Base-by-base conservation (phyloP, 257 asterid genomes). In the Fraxinus excelsior region DNA sequence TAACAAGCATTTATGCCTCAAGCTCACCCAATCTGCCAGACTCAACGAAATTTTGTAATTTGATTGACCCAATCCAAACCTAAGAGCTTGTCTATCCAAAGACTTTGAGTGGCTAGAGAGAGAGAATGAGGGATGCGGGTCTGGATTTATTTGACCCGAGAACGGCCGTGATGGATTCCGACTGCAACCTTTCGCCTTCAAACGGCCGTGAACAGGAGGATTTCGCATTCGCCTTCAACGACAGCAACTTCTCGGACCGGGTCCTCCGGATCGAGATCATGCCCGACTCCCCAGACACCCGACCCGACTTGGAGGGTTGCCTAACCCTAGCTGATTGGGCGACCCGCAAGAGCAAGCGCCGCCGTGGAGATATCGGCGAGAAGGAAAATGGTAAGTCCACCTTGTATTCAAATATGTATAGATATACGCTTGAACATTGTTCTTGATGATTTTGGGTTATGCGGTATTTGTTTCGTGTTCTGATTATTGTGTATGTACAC, bases 141-240 rank as follows among this genome's bases (percentile, higher is more conserved):
- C 76, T 88, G 89, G 97, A 89, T 85, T 90, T 91, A 58, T 92
- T 92, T 72, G 96, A 92, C 91, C 97, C 96, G 74, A 82, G 84
- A 32, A 79, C 92, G 51, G 85, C 88, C 25, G 86, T 84, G 9
- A 90, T 90, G 94, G 96, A 91, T 78, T 86, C 95, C 67, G 90
- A 70, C 49, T 74, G 75, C 86, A 67, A 7, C 74, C 79, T 84
- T 2, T 84, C 92, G 40, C 88, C 87, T 28, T 31, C 77, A 78
- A 62, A 77, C 77, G 80, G 74, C 67, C 81, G 82, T 7, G 88
- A 86, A 72, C 90, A 87, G 5, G 92, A 92, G 5, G 92, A 92
- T 82, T 94, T 94, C 82, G 97, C 84, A 16, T 92, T 92, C 82
- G 97, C 96, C 72, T 91, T 92, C 85, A 85, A 92, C 84, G 96